Conservation (phyloP, 2,329 filamentous ascomycete genomes). For the Aureobasidium melanogenum region DNA sequence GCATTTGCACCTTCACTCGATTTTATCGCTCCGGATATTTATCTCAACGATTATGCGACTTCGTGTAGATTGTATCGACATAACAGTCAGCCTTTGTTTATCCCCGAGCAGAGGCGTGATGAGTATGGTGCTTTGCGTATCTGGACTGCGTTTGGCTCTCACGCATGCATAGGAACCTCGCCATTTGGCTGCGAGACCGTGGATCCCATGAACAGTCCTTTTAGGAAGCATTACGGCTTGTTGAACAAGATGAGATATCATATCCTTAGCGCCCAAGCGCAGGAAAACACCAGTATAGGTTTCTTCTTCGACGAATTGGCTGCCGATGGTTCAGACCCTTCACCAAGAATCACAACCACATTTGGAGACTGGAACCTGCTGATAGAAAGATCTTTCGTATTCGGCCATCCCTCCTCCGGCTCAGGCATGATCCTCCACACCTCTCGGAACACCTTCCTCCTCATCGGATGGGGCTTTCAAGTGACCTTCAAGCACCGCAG, state of each 20-base stretch:
- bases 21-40: conserved; percentile 41
- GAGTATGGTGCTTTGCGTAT: conserved; percentile 36
- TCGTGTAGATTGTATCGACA: conserved; percentile 39
- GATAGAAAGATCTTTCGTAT: conserved; percentile 38
- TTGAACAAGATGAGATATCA: conserved; percentile 27
- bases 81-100: conserved; percentile 39
- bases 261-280: conserved; percentile 33
- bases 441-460: conserved; percentile 32
- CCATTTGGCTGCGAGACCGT: conserved; percentile 39
- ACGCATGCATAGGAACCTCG: conserved; percentile 30
- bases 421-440: conserved; percentile 37
- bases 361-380: conserved; percentile 31
- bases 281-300: conserved; percentile 26
- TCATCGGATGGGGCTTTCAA: conserved; percentile 40
- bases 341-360: conserved; percentile 22
- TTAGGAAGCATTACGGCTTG: conserved; percentile 34
- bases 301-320: conserved; percentile 36
- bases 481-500: conserved; percentile 24
- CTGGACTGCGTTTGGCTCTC: conserved; percentile 35
- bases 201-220: conserved; percentile 24
- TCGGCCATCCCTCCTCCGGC: conserved; percentile 34
- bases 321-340: conserved; percentile 23
- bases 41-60: conserved; percentile 40
- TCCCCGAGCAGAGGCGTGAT: conserved; percentile 45
- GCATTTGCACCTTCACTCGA: conserved; percentile 35